These are phyloP conservation scores for Fusarium temperatum DNA, from an alignment of 2,329 filamentous ascomycete genomes.

Conservation along the genomic window DNA sequence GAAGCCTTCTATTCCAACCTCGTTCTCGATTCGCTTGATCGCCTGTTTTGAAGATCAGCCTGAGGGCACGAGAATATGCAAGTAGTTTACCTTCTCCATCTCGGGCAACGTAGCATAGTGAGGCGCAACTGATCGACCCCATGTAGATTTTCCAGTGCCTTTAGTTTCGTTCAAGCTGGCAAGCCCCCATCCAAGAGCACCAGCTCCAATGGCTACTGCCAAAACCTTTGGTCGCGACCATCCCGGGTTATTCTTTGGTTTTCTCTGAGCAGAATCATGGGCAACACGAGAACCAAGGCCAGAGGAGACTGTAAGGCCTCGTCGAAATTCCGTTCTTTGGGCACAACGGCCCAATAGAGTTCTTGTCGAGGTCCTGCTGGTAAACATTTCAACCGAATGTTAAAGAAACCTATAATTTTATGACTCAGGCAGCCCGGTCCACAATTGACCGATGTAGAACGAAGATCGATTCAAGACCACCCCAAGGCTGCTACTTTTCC, in stretches of 20 bases:
- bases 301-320: constrained; percentile 20
- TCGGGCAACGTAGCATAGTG: constrained; percentile 54
- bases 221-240: constrained; percentile 49
- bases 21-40: constrained; percentile 62
- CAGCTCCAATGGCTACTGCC: constrained; percentile 51
- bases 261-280: constrained; percentile 2
- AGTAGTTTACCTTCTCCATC: constrained; percentile 52
- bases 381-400: constrained; percentile 23
- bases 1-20: constrained; percentile 60
- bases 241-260: constrained; percentile 11
- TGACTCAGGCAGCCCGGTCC: not conserved
- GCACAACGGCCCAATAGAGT: constrained; percentile 29
- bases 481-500: constrained; percentile 6
- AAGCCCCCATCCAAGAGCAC: constrained; percentile 53
- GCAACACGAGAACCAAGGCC: constrained; percentile 10
- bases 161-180: constrained; percentile 42
- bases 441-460: constrained; percentile 19
- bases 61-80: not conserved
- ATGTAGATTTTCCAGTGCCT: constrained; percentile 17
- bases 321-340: constrained; percentile 15
- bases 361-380: constrained; percentile 22
- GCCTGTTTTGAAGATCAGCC: constrained; percentile 53
- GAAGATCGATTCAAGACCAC: constrained; percentile 10
- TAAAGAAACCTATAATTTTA: not conserved
- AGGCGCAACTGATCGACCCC: constrained; percentile 33